Conservation (phyloP, 177 flowering plant genomes). For the Vitis hybrid region DNA sequence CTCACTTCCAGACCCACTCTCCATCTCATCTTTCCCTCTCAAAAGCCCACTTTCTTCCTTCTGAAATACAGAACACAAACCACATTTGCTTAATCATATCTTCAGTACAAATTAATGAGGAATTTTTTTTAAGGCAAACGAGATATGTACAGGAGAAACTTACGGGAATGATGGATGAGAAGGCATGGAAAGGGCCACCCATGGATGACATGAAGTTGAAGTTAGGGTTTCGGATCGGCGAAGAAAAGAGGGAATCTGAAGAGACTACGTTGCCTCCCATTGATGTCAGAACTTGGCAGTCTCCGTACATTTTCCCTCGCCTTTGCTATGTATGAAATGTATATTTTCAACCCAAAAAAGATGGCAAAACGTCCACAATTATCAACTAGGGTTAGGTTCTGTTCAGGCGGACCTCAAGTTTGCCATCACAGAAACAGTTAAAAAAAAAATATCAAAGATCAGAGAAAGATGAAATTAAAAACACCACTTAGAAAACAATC, state of each 20-base stretch:
- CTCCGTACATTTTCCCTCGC: slow-evolving; percentile 62
- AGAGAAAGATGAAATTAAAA: too few relatives aligned
- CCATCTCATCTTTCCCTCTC: slow-evolving; percentile 49
- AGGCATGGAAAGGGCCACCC: slow-evolving; percentile 40
- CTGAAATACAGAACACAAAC: slow-evolving; percentile 14
- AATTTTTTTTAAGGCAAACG: too few relatives aligned
- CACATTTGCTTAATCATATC: too few relatives aligned
- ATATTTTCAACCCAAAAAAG: too few relatives aligned
- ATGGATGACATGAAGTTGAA: slow-evolving; percentile 62
- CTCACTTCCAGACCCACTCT: slow-evolving; percentile 70
- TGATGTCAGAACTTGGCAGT: slow-evolving; percentile 73
- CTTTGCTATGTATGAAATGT: slow-evolving; percentile 6
- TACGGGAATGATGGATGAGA: slow-evolving; percentile 51
- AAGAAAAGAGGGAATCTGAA: slow-evolving; percentile 46
- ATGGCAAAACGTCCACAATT: too few relatives aligned
- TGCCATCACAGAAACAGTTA: not conserved
- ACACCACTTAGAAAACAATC: too few relatives aligned
- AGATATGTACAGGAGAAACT: slow-evolving; percentile 6
- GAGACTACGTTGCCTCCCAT: slow-evolving; percentile 53
- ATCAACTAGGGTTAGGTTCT: not conserved
- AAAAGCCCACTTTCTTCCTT: slow-evolving; percentile 44
- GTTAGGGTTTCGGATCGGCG: slow-evolving; percentile 69
- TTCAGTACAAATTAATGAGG: not conserved
- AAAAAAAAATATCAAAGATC: not conserved
- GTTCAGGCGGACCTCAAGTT: not conserved